Base-by-base conservation (phyloP, 805 yeast species). In the Wickerhamomyces hampshirensis region DNA sequence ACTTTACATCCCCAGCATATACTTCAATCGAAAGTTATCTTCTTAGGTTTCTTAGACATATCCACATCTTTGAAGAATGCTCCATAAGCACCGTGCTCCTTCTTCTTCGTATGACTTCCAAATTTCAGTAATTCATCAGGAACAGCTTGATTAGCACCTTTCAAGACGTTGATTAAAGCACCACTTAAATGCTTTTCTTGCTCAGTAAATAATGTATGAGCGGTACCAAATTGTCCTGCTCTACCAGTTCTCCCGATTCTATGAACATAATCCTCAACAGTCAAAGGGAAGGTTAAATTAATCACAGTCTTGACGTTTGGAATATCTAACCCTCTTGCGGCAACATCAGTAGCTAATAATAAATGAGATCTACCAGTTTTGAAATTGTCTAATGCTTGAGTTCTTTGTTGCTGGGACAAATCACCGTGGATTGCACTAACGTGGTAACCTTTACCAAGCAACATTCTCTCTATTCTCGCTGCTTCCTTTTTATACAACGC, bases 401-500 rank as follows among this genome's bases (percentile, higher is more conserved):
- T 83, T 65, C 99, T 80, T 64, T 91, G 97, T 35, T 73, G 81
- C 66, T 93, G 99, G 33, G 86, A 73, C 54, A 93, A 70, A 59
- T 93, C 98, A 42, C 99, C 99, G 57, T 93, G 99, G 47, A 93
- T 82, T 10, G 98, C 96, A 32, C 96, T 84, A 17, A 93, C 91
- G 8, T 71, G 58, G 64, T 76, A 89, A 14, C 93, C 91, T 51
- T 80, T 80, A 52, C 80, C 69, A 35, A 71, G 65, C 50, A 93
- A 71, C 31, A 80, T 71, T 50, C 78, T 72, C 65, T 93, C 98
- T 28, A 93, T 78, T 58, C 98, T 76, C 26, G 89, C 66, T 13
- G 99, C 98, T 67, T 93, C 98, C 59, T 93, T 93, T 65, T 93
- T 93, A 69, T 93, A 93, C 42, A 93, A 70, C 0, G 98, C 98